Percentiles rank a stretch among this genome's conserved stretches.
Conservation (phyloP, 805 yeast species). For the Yarrowia keelungensis region DNA sequence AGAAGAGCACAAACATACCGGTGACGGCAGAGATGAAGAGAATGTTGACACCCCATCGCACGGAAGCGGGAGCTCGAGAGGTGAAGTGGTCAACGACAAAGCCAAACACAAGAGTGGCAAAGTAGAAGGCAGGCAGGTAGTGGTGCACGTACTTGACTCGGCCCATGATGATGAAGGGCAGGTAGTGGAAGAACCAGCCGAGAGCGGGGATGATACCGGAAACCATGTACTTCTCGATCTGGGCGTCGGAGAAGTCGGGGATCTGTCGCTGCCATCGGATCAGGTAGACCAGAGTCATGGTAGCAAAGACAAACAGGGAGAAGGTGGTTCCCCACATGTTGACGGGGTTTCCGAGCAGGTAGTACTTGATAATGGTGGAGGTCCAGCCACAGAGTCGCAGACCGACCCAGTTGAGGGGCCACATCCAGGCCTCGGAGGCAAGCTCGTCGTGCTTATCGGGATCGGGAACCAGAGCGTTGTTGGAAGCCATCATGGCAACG, state of each 20-base stretch:
- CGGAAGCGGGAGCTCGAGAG: constrained; percentile 20
- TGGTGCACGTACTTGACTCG: constrained; percentile 98
- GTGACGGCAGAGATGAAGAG: constrained; percentile 59
- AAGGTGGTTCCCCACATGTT: constrained; percentile 67
- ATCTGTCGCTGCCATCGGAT: constrained; percentile 76
- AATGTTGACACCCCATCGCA: constrained; percentile 51
- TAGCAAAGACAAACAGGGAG: constrained; percentile 55
- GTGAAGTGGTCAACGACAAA: constrained; percentile 59
- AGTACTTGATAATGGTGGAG: constrained; percentile 61
- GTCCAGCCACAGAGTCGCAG: constrained; percentile 82
- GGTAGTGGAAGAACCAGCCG: constrained; percentile 88
- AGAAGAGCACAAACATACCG: constrained; percentile 64
- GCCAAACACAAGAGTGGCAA: constrained; percentile 81
- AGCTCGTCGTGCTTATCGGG: constrained; percentile 71
- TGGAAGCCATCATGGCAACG: constrained; percentile 82
- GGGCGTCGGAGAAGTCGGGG: constrained; percentile 54
- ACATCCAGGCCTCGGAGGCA: constrained; percentile 82
- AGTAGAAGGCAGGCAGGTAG: constrained; percentile 92
- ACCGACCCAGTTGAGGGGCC: constrained; percentile 76
- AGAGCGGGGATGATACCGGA: constrained; percentile 85
- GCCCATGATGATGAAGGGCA: constrained; percentile 92
- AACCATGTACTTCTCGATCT: constrained; percentile 56
- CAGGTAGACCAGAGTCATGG: constrained; percentile 52
- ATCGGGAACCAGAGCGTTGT: constrained; percentile 83
- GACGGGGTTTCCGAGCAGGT: constrained; percentile 69